Conservation (phyloP, 441 rosid species). For the Melastoma candidum region DNA sequence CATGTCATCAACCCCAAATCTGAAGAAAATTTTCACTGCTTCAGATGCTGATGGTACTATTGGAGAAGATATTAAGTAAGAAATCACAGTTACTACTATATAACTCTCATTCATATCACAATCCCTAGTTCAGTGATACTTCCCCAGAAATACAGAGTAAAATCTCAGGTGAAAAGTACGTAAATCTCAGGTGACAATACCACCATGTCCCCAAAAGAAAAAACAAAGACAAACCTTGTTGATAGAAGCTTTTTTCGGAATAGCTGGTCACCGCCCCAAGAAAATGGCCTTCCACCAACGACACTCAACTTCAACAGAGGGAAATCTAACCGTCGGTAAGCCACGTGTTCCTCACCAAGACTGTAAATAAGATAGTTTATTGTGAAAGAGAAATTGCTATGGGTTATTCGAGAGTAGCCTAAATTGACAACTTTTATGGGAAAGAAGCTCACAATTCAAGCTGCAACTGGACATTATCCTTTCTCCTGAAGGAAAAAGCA, state of each 20-base stretch:
- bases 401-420: neutral
- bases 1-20: constrained; percentile 72
- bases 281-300: constrained; percentile 92
- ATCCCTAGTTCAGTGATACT: no score
- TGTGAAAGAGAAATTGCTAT: neutral
- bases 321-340: constrained; percentile 61
- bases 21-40: constrained; percentile 15
- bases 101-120: no score
- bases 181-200: neutral
- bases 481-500: constrained; percentile 32
- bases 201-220: neutral
- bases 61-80: neutral
- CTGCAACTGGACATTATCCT: constrained; percentile 41
- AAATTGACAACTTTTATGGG: no score
- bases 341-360: constrained; percentile 80
- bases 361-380: constrained; percentile 21
- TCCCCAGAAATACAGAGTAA: neutral
- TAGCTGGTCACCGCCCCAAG: constrained; percentile 59
- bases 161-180: neutral
- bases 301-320: constrained; percentile 55
- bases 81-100: neutral
- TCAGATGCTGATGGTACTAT: neutral
- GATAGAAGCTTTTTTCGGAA: constrained; percentile 49
- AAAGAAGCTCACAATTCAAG: no score
- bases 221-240: constrained; percentile 39